A percentile compares a stretch with the other conserved stretches of the same genome.
Conservation (phyloP, 1,284 basidiomycete species). For the Anthracocystis setariae region DNA sequence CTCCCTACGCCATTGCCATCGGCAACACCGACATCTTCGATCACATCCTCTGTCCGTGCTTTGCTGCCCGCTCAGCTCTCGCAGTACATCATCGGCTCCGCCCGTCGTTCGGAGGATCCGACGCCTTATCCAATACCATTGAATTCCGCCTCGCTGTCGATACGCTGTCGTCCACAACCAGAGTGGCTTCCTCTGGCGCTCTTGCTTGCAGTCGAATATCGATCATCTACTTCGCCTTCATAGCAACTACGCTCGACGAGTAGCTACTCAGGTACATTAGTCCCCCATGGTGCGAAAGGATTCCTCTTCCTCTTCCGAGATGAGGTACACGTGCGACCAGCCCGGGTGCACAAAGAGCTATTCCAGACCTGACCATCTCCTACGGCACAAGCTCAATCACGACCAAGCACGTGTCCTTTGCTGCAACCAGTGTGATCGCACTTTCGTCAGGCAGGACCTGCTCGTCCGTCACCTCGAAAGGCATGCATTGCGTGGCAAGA, state of each 20-base stretch:
- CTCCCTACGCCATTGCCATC: background rate
- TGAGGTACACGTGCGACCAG: slow-evolving; percentile 51
- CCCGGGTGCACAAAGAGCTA: slow-evolving; percentile 54
- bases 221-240: no score
- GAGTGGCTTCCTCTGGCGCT: no score
- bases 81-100: no score
- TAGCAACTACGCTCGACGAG: background rate
- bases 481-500: slow-evolving; percentile 51
- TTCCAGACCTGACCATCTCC: slow-evolving; percentile 55
- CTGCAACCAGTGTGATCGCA: slow-evolving; percentile 57
- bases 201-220: no score
- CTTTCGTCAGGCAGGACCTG: slow-evolving; percentile 58
- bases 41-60: no score
- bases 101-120: no score
- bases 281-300: slow-evolving; percentile 38
- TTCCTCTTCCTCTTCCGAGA: slow-evolving; percentile 36
- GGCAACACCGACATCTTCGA: background rate
- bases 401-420: slow-evolving; percentile 47
- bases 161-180: no score
- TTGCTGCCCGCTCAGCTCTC: no score
- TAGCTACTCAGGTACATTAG: background rate
- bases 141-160: no score
- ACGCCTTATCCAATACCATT: no score
- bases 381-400: slow-evolving; percentile 58
- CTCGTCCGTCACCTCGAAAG: slow-evolving; percentile 55